phyloP scores from a whole-genome alignment of 106 monocot species.

The Phalaenopsis aphrodite region DNA sequence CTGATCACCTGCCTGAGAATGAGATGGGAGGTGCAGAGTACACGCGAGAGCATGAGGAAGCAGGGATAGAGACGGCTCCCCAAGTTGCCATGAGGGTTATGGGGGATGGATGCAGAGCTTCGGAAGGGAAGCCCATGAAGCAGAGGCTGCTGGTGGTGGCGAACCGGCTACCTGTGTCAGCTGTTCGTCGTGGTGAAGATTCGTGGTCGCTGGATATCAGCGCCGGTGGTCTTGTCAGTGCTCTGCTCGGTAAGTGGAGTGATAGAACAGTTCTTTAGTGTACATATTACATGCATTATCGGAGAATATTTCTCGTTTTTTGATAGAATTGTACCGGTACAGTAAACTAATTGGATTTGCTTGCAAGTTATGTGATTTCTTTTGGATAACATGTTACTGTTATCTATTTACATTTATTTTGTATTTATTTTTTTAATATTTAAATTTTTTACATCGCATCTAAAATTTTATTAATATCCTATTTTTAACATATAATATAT shows the following conservation, averaged over 20 bases:
- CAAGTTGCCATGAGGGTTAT: slow-evolving; percentile 4
- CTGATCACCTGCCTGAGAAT: background rate
- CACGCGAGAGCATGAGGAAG: background rate
- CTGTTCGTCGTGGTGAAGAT: slow-evolving; percentile 74
- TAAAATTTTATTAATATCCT: no score
- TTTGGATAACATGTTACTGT: no score
- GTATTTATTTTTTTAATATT: no score
- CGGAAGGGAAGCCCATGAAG: slow-evolving; percentile 37
- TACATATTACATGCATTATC: background rate
- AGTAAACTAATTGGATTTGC: no score
- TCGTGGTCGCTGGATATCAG: slow-evolving; percentile 92
- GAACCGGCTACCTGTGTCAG: slow-evolving; percentile 86
- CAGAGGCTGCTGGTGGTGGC: slow-evolving; percentile 93
- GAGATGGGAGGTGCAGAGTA: background rate
- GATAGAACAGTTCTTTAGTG: background rate
- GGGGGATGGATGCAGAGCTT: slow-evolving; percentile 9
- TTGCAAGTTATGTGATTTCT: no score
- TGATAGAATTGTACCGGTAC: background rate
- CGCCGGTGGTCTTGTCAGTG: slow-evolving; percentile 89
- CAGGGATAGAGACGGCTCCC: background rate
- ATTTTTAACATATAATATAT: no score
- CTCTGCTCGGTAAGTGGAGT: slow-evolving; percentile 56
- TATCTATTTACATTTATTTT: no score
- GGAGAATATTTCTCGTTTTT: background rate
- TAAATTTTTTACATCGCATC: no score